Base-by-base conservation (phyloP, 768 basidiomycete genomes). In the Leccinum uliginosum region DNA sequence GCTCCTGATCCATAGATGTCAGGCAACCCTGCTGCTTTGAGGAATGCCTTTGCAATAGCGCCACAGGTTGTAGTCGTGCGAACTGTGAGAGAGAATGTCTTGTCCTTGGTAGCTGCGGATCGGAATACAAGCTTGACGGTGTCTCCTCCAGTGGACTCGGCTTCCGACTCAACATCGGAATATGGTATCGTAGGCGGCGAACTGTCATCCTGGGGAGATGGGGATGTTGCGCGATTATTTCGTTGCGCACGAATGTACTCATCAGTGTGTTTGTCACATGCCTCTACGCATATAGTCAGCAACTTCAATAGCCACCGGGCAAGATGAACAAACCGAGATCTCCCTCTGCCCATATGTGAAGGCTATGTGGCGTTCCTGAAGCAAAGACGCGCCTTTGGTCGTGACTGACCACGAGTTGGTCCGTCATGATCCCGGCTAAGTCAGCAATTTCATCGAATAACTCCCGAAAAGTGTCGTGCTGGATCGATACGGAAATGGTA, bases 11-110 rank as follows among this genome's bases (percentile, higher is more conserved):
- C 73, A 60, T 86, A 86, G 43, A 82, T 75, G 48, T 80, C 79
- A 29, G 78, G 76, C 53, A 91, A 65, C 1, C 81, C 85, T 5
- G 83, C 82, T 63, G 81, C 83, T 68, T 82, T 88, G 65, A 93
- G 73, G 69, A 87, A 93, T 0, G 86, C 87, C 62, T 80, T 81
- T 51, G 92, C 80, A 54, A 93, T 87, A 0, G 85, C 82, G 14
- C 84, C 85, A 55, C 89, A 91, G 54, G 81, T 90, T 19, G 90
- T 89, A 19, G 85, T 86, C 7, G 82, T 79, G 7, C 88, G 85
- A 6, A 91, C 90, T 3, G 78, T 85, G 30, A 93, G 75, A 1
- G 78, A 76, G 48, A 91, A 77, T 38, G 82, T 79, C 55, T 80
- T 84, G 17, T 73, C 69, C 32, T 72, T 74, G 11, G 76, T 78